phyloP scores from a whole-genome alignment of 164 flowering plant species.

The Brasenia schreberi region DNA sequence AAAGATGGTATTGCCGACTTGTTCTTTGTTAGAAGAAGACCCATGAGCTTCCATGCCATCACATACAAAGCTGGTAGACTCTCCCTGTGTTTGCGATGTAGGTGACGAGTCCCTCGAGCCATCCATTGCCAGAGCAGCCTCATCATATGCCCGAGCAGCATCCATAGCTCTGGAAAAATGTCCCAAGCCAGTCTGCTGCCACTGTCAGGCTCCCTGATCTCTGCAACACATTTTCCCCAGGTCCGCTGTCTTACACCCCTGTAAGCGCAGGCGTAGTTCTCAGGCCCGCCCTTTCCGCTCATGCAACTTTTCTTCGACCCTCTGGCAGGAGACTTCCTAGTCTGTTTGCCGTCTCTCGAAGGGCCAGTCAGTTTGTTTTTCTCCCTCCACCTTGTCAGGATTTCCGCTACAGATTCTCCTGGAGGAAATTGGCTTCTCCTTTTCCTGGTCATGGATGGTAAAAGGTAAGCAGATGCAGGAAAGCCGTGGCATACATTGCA shows the following conservation, averaged over 20 bases:
- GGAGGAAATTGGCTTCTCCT: too few relatives aligned
- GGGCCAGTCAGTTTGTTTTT: not conserved
- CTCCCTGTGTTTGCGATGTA: not conserved
- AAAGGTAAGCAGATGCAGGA: too few relatives aligned
- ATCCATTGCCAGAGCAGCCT: conserved; percentile 49
- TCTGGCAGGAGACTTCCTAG: conserved; percentile 9
- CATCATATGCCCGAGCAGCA: conserved; percentile 51
- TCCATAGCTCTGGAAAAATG: conserved; percentile 32
- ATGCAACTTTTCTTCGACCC: conserved; percentile 26
- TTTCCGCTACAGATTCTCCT: conserved; percentile 9
- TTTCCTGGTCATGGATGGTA: too few relatives aligned
- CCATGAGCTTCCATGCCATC: not conserved
- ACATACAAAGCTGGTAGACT: not conserved
- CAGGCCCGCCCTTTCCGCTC: conserved; percentile 28
- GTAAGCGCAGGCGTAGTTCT: conserved; percentile 14
- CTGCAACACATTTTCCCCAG: conserved; percentile 30
- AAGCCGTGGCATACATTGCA: too few relatives aligned
- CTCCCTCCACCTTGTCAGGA: conserved; percentile 12
- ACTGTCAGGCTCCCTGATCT: conserved; percentile 20
- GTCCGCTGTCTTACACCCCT: conserved; percentile 27
- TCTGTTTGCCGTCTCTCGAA: not conserved
- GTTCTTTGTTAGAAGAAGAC: not conserved
- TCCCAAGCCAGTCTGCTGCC: conserved; percentile 28
- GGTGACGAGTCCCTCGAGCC: not conserved
- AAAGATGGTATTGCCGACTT: not conserved